Evolutionary conservation across 768 basidiomycete species (phyloP).

Genomic region (Artomyces pyxidatus): DNA sequence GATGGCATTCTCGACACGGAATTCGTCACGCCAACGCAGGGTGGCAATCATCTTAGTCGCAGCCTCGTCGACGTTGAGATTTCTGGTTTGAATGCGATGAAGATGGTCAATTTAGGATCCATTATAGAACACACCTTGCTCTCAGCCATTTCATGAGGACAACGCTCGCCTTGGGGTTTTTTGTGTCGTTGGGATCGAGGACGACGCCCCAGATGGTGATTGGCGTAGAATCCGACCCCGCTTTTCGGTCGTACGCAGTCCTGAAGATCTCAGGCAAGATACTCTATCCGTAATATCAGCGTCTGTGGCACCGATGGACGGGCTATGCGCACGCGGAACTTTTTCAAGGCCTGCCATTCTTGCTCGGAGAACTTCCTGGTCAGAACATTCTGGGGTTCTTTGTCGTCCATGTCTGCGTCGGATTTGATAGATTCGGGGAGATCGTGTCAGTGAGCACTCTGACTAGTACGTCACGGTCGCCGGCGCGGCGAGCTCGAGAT

Average conservation of each 20-base stretch:
- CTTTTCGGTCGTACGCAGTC: slow-evolving; percentile 53
- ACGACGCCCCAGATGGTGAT: slow-evolving; percentile 65
- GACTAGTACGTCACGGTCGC: too few species aligned
- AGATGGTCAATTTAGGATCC: too few species aligned
- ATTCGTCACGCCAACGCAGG: slow-evolving; percentile 62
- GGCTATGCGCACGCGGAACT: slow-evolving; percentile 47
- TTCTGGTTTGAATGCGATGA: too few species aligned
- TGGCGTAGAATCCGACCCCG: slow-evolving; percentile 39
- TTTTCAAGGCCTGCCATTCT: slow-evolving; percentile 67
- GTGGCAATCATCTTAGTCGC: slow-evolving; percentile 58
- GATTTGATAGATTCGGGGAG: too few species aligned
- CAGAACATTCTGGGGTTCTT: slow-evolving; percentile 61
- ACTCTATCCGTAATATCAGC: too few species aligned
- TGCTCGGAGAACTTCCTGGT: slow-evolving; percentile 59
- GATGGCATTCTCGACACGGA: slow-evolving; percentile 50
- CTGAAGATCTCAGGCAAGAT: slow-evolving; percentile 46
- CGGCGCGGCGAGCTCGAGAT: too few species aligned
- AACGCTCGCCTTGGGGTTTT: slow-evolving; percentile 62
- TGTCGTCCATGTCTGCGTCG: slow-evolving; percentile 18
- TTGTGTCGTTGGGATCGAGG: slow-evolving; percentile 50
- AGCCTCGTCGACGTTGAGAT: slow-evolving; percentile 46
- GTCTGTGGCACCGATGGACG: not conserved
- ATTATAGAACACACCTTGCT: slow-evolving; percentile 46
- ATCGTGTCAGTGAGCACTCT: too few species aligned
- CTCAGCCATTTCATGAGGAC: slow-evolving; percentile 76